Evolutionary conservation across 495 filamentous ascomycete species (phyloP), one percentile per base, ranked within the genome.

Genomic region (Neurospora sp.): DNA sequence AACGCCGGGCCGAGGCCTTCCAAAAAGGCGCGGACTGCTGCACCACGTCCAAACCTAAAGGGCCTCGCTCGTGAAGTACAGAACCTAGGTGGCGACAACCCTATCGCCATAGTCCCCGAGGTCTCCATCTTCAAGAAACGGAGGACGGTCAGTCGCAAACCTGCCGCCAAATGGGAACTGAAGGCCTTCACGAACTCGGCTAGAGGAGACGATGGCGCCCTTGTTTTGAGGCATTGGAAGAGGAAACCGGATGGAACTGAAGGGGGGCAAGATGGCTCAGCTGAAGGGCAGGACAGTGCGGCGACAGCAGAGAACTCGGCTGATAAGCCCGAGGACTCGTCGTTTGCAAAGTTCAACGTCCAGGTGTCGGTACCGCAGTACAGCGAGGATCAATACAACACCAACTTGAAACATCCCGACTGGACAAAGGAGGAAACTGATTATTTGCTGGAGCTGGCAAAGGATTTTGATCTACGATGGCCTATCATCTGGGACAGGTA

Each of bases 401-500:
- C 87, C 70, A 88, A 92, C 76, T 80, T 99, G 54, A 87, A 88
- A 76, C 91, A 84, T 76, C 83, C 87, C 39, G 89, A 94, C 72
- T 99, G 96, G 96, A 89, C 92, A 23, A 92, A 91, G 74, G 92
- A 94, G 70, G 96, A 99, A 81, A 98, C 96, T 6, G 94, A 97
- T 77, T 97, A 97, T 78, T 82, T 99, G 73, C 84, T 98, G 78
- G 82, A 89, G 37, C 77, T 95, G 37, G 92, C 86, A 12, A 84
- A 86, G 66, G 90, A 95, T 14, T 97, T 89, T 77, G 93, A 96
- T 76, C 84, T 97, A 62, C 90, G 94, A 72, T 99, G 96, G 91
- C 84, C 94, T 18, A 82, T 99, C n/a, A 93, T 99, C 66, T 92
- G 89, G 81, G 96, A 99, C 79, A 92, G 94, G 14, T 99, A 97